Evolutionary conservation across 495 filamentous ascomycete genomes (phyloP), one percentile per base, ranked within the genome.

Genomic region (Penicillium soppii): DNA sequence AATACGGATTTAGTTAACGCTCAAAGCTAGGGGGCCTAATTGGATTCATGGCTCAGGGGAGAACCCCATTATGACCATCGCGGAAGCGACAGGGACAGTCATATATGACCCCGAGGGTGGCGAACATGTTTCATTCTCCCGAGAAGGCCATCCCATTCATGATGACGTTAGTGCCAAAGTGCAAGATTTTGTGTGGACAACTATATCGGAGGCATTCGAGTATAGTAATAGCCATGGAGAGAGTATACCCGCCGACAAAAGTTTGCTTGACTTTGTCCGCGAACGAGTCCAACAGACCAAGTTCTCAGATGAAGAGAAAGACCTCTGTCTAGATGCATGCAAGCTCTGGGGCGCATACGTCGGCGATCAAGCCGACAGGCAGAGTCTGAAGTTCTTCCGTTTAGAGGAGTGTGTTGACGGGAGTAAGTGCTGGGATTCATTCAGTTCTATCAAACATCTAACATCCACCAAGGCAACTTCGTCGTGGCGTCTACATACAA

Each of bases 391-490:
- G 63, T 96, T 90, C 70, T 95, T 97, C 59, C 92, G 86, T 78
- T 63, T 98, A n/a, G 94, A 98, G 68, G 91, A 97, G 70, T 91
- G 87, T 51, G 85, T 96, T 59, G 92, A 95, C 60, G 92, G 91
- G 40, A 86, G 89, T 89, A 66, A 65, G 83, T 76, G 5, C 19
- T 15, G 7, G 9, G 5, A 27, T 9, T 9, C 25, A 27, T 5
- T 27, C 25, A 27, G 9, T 27, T 4, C 25, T 9, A 30, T 6
- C 29, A 12, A 33, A 2, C 0, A 7, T 7, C 35, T 48, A 39
- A 48, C 25, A 17, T 37, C 10, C 10, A 17, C 8, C 12, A 5
- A 94, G 92, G 90, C 57, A 97, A 96, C 63, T 78, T 88, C 23
- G 95, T 97, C 59, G 86, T 92, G 43, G 86, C 90, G 3, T 89